These are phyloP conservation scores for Dalbergia cochinchinensis DNA, from an alignment of 306 rosid species.

Conservation along the genomic window DNA sequence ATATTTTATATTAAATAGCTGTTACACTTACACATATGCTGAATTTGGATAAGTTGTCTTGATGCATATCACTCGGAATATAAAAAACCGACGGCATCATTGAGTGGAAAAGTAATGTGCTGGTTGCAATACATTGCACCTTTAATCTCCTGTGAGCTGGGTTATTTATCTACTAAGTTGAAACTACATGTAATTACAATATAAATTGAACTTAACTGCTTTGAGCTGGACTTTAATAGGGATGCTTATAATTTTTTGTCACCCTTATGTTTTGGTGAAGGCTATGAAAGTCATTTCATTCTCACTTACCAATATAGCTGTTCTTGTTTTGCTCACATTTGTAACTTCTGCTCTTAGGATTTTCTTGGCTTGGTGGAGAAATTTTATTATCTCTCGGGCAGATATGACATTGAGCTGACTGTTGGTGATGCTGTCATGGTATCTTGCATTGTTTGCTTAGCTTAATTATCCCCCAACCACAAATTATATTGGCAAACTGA, in stretches of 20 bases:
- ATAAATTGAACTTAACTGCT: slow-evolving; percentile 10
- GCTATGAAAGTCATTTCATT: not conserved
- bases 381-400: slow-evolving; percentile 90
- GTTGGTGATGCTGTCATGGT: slow-evolving; percentile 99
- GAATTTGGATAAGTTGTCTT: not conserved
- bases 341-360: slow-evolving; percentile 33
- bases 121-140: not conserved
- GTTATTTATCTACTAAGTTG: not conserved
- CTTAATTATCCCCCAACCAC: not conserved
- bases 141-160: not conserved
- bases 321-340: slow-evolving; percentile 17
- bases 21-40: not conserved
- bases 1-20: not conserved
- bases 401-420: slow-evolving; percentile 83
- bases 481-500: slow-evolving; percentile 35
- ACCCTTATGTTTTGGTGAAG: not conserved
- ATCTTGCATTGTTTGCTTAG: slow-evolving; percentile 31
- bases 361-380: slow-evolving; percentile 83
- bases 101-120: not conserved
- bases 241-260: slow-evolving; percentile 3
- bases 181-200: not conserved
- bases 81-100: not conserved
- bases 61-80: slow-evolving; percentile 12
- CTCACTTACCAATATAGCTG: not conserved
- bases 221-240: not conserved